phyloP scores from a whole-genome alignment of 2,329 filamentous ascomycete species.

The Bretziella fagacearum region DNA sequence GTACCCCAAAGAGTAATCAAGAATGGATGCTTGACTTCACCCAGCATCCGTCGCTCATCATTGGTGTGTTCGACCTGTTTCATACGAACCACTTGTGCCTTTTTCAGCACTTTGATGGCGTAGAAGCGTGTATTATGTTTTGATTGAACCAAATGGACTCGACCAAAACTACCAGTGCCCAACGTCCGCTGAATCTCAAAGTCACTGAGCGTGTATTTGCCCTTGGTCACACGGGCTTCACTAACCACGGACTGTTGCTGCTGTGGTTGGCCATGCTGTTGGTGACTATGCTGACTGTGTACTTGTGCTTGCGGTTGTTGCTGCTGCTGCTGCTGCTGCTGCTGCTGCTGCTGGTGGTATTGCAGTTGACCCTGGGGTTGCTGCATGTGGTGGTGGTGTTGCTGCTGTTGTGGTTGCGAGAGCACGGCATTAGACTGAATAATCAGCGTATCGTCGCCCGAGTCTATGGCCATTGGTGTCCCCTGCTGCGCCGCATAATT shows the following conservation, averaged over 20 bases:
- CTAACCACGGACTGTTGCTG: conserved; percentile 19
- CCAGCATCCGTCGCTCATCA: conserved; percentile 88
- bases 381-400: conserved; percentile 44
- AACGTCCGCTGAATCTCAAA: conserved; percentile 82
- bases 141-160: conserved; percentile 91
- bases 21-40: conserved; percentile 94
- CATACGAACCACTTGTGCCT: conserved; percentile 98
- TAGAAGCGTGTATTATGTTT: conserved; percentile 98
- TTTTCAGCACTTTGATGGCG: conserved; percentile 96
- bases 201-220: conserved; percentile 87
- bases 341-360: conserved; percentile 33
- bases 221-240: conserved; percentile 61
- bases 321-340: conserved; percentile 39
- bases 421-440: conserved; percentile 19
- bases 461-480: conserved; percentile 15
- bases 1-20: conserved; percentile 96
- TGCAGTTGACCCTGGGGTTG: conserved; percentile 26
- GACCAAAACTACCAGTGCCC: conserved; percentile 90
- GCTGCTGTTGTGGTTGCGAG: conserved; percentile 18
- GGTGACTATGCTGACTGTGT: conserved; percentile 4
- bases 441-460: conserved; percentile 15
- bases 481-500: conserved; percentile 19
- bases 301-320: conserved; percentile 10
- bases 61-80: conserved; percentile 99
- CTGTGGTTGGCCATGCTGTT: conserved; percentile 17